These are phyloP conservation scores for Uronychia binucleata DNA, from an alignment of 73 alveolate genomes.

Conservation along the genomic window DNA sequence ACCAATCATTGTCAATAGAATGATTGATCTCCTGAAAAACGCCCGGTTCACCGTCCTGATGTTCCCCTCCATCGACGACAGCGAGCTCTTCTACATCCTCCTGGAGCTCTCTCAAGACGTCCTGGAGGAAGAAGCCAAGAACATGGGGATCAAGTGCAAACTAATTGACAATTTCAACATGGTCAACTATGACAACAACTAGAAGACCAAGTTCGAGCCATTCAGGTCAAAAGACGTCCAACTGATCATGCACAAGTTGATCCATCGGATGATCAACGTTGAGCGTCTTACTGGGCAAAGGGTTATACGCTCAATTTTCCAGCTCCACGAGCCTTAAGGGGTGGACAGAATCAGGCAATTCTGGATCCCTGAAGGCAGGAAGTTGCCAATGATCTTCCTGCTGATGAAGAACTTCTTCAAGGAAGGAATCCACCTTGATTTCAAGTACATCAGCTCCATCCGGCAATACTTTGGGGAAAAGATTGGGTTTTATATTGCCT, in stretches of 20 bases:
- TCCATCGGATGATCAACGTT: conserved; percentile 8
- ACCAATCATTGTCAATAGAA: conserved; percentile 16
- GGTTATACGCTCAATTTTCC: conserved; percentile 9
- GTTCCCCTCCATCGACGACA: conserved; percentile 14
- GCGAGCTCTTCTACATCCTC: conserved; percentile 11
- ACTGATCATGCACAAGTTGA: conserved; percentile 9
- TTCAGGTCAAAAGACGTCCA: conserved; percentile 35
- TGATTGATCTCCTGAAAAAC: conserved; percentile 18
- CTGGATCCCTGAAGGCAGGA: conserved; percentile 27
- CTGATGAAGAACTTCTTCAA: conserved; percentile 16
- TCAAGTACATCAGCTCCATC: conserved; percentile 28
- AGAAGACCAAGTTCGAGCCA: conserved; percentile 41
- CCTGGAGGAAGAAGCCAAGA: conserved; percentile 43
- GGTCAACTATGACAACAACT: conserved; percentile 17
- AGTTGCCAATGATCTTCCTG: neutral
- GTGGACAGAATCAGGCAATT: conserved; percentile 16
- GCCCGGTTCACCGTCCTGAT: conserved; percentile 15
- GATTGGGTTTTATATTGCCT: conserved; percentile 84
- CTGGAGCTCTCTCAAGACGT: conserved; percentile 1
- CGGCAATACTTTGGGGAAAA: conserved; percentile 81
- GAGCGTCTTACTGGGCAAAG: neutral
- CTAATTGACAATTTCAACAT: conserved; percentile 12
- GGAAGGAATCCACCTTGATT: conserved; percentile 37
- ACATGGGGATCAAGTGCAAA: conserved; percentile 26
- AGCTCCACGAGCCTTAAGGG: conserved; percentile 37